These are phyloP conservation scores for Xylaria flabelliformis DNA, from an alignment of 495 filamentous ascomycete genomes.

Conservation along the genomic window DNA sequence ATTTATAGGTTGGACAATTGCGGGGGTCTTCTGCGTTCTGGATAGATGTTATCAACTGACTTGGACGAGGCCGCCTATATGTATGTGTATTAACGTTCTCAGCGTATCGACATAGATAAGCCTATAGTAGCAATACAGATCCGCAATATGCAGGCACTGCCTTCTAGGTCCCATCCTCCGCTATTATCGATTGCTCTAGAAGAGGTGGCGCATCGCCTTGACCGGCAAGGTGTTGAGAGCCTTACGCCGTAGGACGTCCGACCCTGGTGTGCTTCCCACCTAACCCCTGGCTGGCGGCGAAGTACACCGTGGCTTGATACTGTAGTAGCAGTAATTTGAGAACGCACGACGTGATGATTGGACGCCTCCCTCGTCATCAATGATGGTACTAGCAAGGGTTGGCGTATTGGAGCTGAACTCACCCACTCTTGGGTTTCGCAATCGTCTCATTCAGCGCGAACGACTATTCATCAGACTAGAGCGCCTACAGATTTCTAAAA, in stretches of 20 bases:
- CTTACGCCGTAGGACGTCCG: background rate
- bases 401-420: no score
- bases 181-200: background rate
- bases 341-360: background rate
- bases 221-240: background rate
- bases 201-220: background rate
- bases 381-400: no score
- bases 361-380: no score
- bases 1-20: background rate
- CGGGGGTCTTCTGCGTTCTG: background rate
- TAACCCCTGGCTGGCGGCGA: background rate
- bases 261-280: background rate
- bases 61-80: background rate
- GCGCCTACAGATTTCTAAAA: no score
- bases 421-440: no score
- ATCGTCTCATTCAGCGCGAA: no score
- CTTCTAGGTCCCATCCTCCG: background rate
- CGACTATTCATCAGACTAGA: no score
- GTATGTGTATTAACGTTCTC: background rate
- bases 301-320: background rate
- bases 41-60: background rate
- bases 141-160: background rate
- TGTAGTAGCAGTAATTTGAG: background rate
- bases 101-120: background rate
- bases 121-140: background rate